Conservation (phyloP, 2,329 filamentous ascomycete genomes). For the Teratosphaeria gauchensis region DNA sequence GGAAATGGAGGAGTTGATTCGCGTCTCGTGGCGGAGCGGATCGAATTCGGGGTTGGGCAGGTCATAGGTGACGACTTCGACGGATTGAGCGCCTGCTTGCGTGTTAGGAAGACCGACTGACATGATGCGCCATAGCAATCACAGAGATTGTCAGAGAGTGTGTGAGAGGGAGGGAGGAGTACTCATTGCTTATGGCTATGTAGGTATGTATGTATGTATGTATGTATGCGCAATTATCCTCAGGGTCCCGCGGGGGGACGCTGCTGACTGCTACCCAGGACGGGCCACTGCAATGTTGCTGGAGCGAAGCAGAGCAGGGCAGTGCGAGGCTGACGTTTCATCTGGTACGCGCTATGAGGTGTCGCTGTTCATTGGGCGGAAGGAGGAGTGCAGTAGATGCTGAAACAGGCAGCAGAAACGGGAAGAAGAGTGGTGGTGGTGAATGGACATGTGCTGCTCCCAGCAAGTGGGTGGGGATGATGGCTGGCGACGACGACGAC, state of each 20-base stretch:
- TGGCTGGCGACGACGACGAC: too few species aligned
- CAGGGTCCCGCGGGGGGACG: neutral
- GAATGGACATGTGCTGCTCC: too few species aligned
- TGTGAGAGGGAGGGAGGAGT: constrained; percentile 18
- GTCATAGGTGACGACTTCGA: constrained; percentile 21
- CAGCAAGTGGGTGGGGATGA: too few species aligned
- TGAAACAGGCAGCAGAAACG: too few species aligned
- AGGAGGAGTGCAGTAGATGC: too few species aligned
- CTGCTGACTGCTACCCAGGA: too few species aligned
- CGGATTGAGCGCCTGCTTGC: constrained; percentile 17
- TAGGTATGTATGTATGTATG: too few species aligned
- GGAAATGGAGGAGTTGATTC: constrained; percentile 18
- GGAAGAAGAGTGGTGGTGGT: too few species aligned
- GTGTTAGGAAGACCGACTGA: constrained; percentile 2
- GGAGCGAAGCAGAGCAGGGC: too few species aligned
- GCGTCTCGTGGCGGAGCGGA: constrained; percentile 4
- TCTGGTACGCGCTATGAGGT: neutral
- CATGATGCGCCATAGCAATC: neutral
- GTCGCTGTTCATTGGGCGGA: too few species aligned
- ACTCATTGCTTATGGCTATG: constrained; percentile 30
- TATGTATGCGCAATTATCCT: neutral
- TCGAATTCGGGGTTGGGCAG: constrained; percentile 18
- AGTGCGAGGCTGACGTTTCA: too few species aligned
- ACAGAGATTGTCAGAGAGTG: neutral
- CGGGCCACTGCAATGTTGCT: too few species aligned